phyloP scores from a whole-genome alignment of 2,329 filamentous ascomycete species.

The Echinosphaeria canescens region DNA sequence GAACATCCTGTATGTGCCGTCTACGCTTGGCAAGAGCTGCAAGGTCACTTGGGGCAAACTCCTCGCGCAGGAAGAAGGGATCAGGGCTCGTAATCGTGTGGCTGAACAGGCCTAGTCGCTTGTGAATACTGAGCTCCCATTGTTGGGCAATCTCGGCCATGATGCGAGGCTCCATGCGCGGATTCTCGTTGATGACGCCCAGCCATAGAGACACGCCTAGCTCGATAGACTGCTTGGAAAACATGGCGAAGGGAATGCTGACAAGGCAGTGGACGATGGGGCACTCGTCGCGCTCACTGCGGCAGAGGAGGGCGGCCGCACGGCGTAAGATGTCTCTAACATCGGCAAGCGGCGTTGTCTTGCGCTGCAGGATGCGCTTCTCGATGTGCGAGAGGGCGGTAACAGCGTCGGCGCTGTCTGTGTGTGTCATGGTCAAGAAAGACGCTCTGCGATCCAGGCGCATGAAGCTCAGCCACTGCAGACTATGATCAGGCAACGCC shows the following conservation, averaged over 20 bases:
- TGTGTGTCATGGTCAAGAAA: slow-evolving; percentile 25
- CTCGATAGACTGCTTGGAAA: slow-evolving; percentile 90
- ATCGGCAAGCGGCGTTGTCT: slow-evolving; percentile 48
- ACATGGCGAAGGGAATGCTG: slow-evolving; percentile 77
- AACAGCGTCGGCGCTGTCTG: slow-evolving; percentile 33
- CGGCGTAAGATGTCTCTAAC: slow-evolving; percentile 64
- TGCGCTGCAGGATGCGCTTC: slow-evolving; percentile 43
- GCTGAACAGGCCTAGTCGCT: slow-evolving; percentile 64
- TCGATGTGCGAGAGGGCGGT: slow-evolving; percentile 55
- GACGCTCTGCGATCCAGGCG: slow-evolving; percentile 28
- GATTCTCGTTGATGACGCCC: slow-evolving; percentile 91
- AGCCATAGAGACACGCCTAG: slow-evolving; percentile 92
- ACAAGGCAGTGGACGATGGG: slow-evolving; percentile 75
- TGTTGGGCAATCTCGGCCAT: slow-evolving; percentile 73
- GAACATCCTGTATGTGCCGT: slow-evolving; percentile 57
- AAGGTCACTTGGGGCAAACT: slow-evolving; percentile 82
- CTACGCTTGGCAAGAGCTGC: slow-evolving; percentile 52
- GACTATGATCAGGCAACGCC: slow-evolving; percentile 43
- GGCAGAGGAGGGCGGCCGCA: slow-evolving; percentile 72
- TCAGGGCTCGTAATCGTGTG: slow-evolving; percentile 50
- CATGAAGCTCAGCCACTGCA: slow-evolving; percentile 41
- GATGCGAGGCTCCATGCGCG: slow-evolving; percentile 66
- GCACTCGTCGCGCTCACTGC: slow-evolving; percentile 51
- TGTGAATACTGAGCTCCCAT: slow-evolving; percentile 71
- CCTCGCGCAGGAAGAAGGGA: slow-evolving; percentile 77